phyloP scores from a whole-genome alignment of 2,329 filamentous ascomycete genomes.

The Neonectria punicea region DNA sequence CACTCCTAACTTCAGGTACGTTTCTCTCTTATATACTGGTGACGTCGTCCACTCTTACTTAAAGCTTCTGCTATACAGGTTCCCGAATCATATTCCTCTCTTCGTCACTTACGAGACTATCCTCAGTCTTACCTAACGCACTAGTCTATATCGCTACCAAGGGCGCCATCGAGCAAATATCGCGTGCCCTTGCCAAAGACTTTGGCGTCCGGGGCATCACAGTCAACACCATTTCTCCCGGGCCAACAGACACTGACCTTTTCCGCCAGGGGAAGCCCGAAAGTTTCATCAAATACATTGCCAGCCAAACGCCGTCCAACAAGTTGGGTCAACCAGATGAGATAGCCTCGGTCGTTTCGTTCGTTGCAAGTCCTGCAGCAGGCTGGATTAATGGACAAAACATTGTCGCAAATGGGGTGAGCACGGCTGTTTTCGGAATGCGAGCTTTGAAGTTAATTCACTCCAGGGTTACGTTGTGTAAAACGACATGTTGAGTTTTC shows the following conservation, averaged over 20 bases:
- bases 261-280: not conserved
- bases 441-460: too few species aligned
- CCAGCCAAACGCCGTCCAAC: not conserved
- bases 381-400: not conserved
- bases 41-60: not conserved
- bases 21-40: not conserved
- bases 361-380: not conserved
- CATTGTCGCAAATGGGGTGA: not conserved
- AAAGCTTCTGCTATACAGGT: not conserved
- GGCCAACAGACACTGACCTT: not conserved
- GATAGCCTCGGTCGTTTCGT: not conserved
- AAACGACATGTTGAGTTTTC: too few species aligned
- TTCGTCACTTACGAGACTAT: not conserved
- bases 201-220: not conserved
- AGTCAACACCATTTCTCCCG: conserved; percentile 1
- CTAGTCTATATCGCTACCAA: not conserved
- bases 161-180: not conserved
- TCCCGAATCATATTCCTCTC: not conserved
- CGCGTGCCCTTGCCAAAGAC: not conserved
- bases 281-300: not conserved
- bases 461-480: too few species aligned
- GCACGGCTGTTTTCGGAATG: too few species aligned
- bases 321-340: not conserved
- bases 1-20: too few species aligned
- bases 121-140: not conserved